phyloP scores from a whole-genome alignment of 2,329 filamentous ascomycete genomes.

The Stachybotrys echinatus region DNA sequence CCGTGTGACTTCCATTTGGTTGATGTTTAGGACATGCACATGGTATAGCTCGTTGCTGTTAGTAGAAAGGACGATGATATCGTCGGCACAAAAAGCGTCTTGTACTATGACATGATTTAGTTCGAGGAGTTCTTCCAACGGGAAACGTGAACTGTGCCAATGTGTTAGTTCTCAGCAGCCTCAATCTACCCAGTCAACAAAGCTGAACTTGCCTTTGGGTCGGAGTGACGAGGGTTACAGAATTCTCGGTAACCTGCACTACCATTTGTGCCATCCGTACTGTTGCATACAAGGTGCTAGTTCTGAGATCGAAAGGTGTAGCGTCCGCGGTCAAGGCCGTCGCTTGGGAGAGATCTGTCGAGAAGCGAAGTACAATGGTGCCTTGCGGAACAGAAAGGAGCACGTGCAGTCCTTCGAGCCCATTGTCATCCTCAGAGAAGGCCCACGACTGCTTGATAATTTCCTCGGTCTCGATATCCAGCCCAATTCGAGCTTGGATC shows the following conservation, averaged over 20 bases:
- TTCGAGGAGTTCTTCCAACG: constrained; percentile 25
- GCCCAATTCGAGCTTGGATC: constrained; percentile 60
- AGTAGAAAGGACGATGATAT: constrained; percentile 37
- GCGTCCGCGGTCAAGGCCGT: constrained; percentile 33
- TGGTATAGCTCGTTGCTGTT: constrained; percentile 28
- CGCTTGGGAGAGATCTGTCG: constrained; percentile 40
- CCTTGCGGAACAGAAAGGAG: constrained; percentile 45
- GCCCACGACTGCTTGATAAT: constrained; percentile 50
- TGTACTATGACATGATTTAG: constrained; percentile 24
- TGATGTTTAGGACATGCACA: constrained; percentile 32
- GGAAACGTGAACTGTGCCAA: constrained; percentile 19
- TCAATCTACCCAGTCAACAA: neutral
- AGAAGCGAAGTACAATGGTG: constrained; percentile 43
- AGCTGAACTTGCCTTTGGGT: constrained; percentile 23
- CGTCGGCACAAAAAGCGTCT: constrained; percentile 34
- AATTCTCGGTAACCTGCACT: constrained; percentile 50
- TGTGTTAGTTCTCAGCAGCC: constrained; percentile 8
- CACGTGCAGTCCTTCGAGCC: constrained; percentile 21
- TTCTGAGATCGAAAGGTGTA: constrained; percentile 45
- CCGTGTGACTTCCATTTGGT: constrained; percentile 23
- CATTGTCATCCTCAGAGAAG: constrained; percentile 25
- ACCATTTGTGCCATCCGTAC: constrained; percentile 29
- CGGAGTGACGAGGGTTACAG: constrained; percentile 32
- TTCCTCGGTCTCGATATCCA: constrained; percentile 46
- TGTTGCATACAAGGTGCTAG: constrained; percentile 44